A percentile compares a stretch with the other conserved stretches of the same genome.
These are phyloP conservation scores for Polygonum maritimum DNA, from an alignment of 148 eudicot species.

Conservation along the genomic window DNA sequence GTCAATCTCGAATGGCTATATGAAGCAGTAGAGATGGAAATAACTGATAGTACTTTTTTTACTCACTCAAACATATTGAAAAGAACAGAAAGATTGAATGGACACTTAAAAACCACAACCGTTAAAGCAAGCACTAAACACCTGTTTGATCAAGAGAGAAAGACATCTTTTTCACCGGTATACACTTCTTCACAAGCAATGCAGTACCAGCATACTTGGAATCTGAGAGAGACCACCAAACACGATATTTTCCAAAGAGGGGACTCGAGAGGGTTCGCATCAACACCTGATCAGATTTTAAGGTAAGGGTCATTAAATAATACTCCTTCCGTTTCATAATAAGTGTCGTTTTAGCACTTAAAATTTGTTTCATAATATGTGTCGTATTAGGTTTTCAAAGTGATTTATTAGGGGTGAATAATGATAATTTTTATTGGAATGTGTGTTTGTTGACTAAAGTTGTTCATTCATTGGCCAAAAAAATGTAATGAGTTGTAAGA, in stretches of 20 bases:
- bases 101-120: not conserved
- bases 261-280: slow-evolving; percentile 83
- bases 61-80: not conserved
- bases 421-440: too few relatives aligned
- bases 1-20: not conserved
- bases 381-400: too few relatives aligned
- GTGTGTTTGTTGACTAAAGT: too few relatives aligned
- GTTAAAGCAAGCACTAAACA: slow-evolving; percentile 15
- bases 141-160: slow-evolving; percentile 81
- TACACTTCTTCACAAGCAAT: slow-evolving; percentile 77
- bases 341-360: too few relatives aligned
- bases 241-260: slow-evolving; percentile 63
- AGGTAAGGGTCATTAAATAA: not conserved
- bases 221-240: slow-evolving; percentile 99
- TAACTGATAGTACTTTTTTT: not conserved
- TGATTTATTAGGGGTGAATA: too few relatives aligned
- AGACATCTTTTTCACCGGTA: slow-evolving; percentile 59
- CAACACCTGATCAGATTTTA: slow-evolving; percentile 37
- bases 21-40: not conserved
- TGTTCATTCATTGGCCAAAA: too few relatives aligned
- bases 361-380: too few relatives aligned
- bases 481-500: too few relatives aligned
- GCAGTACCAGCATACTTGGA: slow-evolving; percentile 99
- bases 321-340: too few relatives aligned
- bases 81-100: not conserved